A percentile compares a stretch with the other conserved stretches of the same genome.
Evolutionary conservation across 164 flowering plant species (phyloP).

Genomic region (Cinnamomum chago): DNA sequence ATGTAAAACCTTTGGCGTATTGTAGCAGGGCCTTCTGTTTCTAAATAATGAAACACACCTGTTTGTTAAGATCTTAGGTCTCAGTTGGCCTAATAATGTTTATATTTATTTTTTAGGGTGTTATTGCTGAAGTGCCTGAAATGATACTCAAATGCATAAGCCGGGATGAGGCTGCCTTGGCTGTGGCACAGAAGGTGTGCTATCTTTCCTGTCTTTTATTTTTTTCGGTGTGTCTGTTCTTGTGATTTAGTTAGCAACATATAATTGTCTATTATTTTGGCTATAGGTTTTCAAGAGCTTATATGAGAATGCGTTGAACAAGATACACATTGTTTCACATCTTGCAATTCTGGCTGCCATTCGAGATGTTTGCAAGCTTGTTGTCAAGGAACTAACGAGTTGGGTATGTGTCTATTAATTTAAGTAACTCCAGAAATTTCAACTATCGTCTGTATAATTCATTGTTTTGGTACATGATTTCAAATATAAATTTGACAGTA

Average conservation of each 20-base stretch:
- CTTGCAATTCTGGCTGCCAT: slow-evolving; percentile 79
- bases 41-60: no score
- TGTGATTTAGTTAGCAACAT: background rate
- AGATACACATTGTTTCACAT: slow-evolving; percentile 61
- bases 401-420: slow-evolving; percentile 61
- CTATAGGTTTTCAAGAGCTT: slow-evolving; percentile 77
- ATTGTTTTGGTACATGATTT: no score
- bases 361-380: slow-evolving; percentile 96
- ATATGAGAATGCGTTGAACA: slow-evolving; percentile 69
- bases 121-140: slow-evolving; percentile 80
- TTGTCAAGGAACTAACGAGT: slow-evolving; percentile 89
- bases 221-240: background rate
- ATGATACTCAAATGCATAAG: slow-evolving; percentile 78
- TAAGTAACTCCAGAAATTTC: background rate
- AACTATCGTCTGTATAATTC: no score
- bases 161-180: slow-evolving; percentile 95
- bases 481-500: no score
- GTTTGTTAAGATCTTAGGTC: background rate
- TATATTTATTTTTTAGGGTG: slow-evolving; percentile 37
- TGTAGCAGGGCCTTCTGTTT: background rate
- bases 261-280: slow-evolving; percentile 3
- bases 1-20: background rate
- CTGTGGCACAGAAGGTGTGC: slow-evolving; percentile 90
- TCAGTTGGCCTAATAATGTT: background rate
- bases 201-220: background rate